Conservation (phyloP, 768 basidiomycete species). For the Tephrocybe sp. region DNA sequence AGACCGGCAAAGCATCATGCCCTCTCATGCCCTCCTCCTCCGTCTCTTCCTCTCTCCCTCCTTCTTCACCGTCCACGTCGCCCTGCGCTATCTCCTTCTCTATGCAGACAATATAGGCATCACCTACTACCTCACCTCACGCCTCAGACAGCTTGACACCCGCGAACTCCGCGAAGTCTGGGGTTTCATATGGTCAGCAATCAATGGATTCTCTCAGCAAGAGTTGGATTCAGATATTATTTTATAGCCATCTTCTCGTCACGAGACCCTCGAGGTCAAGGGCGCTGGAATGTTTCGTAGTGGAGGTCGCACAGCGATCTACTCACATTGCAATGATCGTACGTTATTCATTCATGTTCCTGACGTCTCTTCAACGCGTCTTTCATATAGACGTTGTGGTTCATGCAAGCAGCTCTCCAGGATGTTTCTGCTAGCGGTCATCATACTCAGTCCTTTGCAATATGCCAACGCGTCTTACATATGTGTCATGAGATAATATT, state of each 20-base stretch:
- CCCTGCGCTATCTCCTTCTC: slow-evolving; percentile 79
- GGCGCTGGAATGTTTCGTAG: slow-evolving; percentile 92
- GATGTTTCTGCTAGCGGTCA: slow-evolving; percentile 66
- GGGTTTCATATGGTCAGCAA: slow-evolving; percentile 81
- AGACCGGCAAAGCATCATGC: slow-evolving; percentile 29
- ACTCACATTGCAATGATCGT: slow-evolving; percentile 96
- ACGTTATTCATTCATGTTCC: slow-evolving; percentile 40
- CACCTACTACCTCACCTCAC: slow-evolving; percentile 83
- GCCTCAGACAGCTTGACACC: slow-evolving; percentile 66
- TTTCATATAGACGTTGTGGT: slow-evolving; percentile 87
- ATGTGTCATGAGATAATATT: slow-evolving; percentile 97
- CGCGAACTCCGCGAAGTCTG: slow-evolving; percentile 81
- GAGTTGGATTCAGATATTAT: slow-evolving; percentile 18
- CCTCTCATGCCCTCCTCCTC: slow-evolving; percentile 84
- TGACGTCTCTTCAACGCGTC: slow-evolving; percentile 13
- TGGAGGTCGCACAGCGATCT: slow-evolving; percentile 84
- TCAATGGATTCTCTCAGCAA: slow-evolving; percentile 9
- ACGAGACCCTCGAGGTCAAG: slow-evolving; percentile 90
- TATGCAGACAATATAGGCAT: slow-evolving; percentile 91
- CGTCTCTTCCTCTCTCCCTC: slow-evolving; percentile 90
- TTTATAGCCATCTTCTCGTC: slow-evolving; percentile 83
- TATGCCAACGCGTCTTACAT: slow-evolving; percentile 90
- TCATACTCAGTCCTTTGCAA: slow-evolving; percentile 77
- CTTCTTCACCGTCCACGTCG: slow-evolving; percentile 94
- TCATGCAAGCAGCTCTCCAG: slow-evolving; percentile 93